Conservation (phyloP, 805 yeast species). For the Torulaspora microellipsoides region DNA sequence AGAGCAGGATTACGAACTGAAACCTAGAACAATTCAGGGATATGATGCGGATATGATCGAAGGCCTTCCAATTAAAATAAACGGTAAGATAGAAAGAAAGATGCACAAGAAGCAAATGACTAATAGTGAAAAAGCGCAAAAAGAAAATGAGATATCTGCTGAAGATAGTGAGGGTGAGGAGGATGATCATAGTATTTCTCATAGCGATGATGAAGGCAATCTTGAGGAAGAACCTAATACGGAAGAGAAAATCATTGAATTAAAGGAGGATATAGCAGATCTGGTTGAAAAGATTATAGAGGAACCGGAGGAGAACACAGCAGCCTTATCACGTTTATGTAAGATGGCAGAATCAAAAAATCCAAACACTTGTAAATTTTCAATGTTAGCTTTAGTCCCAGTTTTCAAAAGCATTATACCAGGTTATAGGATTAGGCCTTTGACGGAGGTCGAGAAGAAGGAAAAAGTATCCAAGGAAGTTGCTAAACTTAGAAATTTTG, state of each 20-base stretch:
- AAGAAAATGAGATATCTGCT: conserved; percentile 16
- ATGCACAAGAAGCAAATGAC: conserved; percentile 33
- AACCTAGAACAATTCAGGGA: conserved; percentile 54
- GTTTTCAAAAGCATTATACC: conserved; percentile 85
- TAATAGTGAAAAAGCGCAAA: conserved; percentile 9
- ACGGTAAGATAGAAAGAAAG: conserved; percentile 72
- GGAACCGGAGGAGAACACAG: conserved; percentile 82
- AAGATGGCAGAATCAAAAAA: conserved; percentile 67
- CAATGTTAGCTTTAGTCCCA: conserved; percentile 75
- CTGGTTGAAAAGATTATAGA: conserved; percentile 73
- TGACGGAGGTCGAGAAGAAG: conserved; percentile 72
- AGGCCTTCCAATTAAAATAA: conserved; percentile 75
- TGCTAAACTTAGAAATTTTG: conserved; percentile 70
- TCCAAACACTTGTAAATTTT: conserved; percentile 60
- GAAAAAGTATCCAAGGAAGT: conserved; percentile 85
- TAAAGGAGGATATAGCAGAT: conserved; percentile 81
- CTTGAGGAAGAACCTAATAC: conserved; percentile 42
- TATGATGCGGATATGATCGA: conserved; percentile 47
- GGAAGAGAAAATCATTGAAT: conserved; percentile 50
- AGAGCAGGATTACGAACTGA: conserved; percentile 73
- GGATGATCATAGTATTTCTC: conserved; percentile 27
- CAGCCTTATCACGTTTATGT: conserved; percentile 58
- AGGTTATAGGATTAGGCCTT: conserved; percentile 76
- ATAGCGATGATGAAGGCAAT: conserved; percentile 27
- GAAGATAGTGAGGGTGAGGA: conserved; percentile 24